Evolutionary conservation across 2,329 filamentous ascomycete genomes (phyloP).

Genomic region (Trichoderma sp.): DNA sequence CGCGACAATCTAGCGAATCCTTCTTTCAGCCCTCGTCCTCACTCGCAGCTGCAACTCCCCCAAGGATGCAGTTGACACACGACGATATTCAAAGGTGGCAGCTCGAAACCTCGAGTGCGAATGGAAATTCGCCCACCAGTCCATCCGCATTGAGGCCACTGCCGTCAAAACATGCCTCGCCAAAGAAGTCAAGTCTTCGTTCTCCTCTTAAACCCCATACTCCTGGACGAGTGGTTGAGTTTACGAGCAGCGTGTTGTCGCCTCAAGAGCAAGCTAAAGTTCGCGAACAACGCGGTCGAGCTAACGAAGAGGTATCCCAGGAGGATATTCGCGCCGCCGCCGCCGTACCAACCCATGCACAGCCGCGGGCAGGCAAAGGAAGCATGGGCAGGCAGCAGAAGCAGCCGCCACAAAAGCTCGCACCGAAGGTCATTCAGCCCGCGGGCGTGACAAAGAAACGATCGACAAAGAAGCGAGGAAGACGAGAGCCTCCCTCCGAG

Average conservation of each 20-base stretch:
- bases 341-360: constrained; percentile 1
- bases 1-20: constrained; percentile 36
- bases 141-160: constrained; percentile 49
- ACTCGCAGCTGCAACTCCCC: constrained; percentile 36
- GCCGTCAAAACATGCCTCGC: constrained; percentile 55
- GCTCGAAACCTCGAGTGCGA: constrained; percentile 41
- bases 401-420: neutral
- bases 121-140: constrained; percentile 41
- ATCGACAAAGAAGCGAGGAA: neutral
- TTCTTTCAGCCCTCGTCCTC: constrained; percentile 43
- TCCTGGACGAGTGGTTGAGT: constrained; percentile 60
- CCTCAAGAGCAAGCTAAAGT: constrained; percentile 44
- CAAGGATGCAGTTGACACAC: constrained; percentile 44
- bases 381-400: constrained; percentile 22
- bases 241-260: constrained; percentile 53
- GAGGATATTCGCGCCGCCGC: neutral
- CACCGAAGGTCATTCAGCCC: neutral
- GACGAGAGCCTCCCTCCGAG: constrained; percentile 39
- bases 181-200: constrained; percentile 58
- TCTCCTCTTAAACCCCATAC: constrained; percentile 60
- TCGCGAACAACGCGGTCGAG: constrained; percentile 35
- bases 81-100: constrained; percentile 46
- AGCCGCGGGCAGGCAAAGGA: constrained; percentile 26
- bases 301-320: constrained; percentile 27
- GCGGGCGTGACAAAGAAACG: constrained; percentile 21